Base-by-base conservation (phyloP, 2,329 filamentous ascomycete species). In the Pseudocercospora musae region DNA sequence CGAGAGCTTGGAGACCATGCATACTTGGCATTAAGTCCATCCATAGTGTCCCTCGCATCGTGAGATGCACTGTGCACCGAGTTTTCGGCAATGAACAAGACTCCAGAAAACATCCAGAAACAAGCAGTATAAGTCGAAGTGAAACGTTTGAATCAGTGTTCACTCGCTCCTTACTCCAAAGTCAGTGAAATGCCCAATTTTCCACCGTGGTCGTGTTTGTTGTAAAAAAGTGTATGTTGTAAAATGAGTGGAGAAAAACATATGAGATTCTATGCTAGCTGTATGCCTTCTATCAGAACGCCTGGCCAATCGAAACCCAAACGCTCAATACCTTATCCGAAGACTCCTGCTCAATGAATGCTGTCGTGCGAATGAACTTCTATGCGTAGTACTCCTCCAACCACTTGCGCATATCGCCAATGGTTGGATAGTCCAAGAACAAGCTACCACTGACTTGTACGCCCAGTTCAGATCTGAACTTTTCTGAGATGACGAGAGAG, bases 401-500 rank as follows among this genome's bases (percentile, higher is more conserved):
- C 57, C 57, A 58, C 31, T 37, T 66, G 5, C 66, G 40, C 48
- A 70, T 56, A 21, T 66, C 64, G 10, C 63, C 60, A 44, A 69
- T 66, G 2, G 63, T 68, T n/a, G 66, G 67, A 37, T 68, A 73
- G 6, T 71, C 70, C 44, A 71, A 58, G 61, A 73, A 70, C 3
- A 74, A 52, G 37, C 62, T 67, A 8, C 65, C 54, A 21, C 54
- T 54, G 15, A 76, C 62, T 27, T 73, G 69, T 1, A 78, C 52
- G 3, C 66, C 68, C 15, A 78, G 67, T 52, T 77, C 68, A 2
- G 62, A 63, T 1, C 71, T 60, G 53, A 78, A 73, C 58, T 74
- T 75, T 23, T 72, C 71, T 0, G 72, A 60, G 11, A 79, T 70
- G 3, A 75, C 73, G 1, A 78, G 66, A 4, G 69, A 72, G 71